These are phyloP conservation scores for Leccinum variicolor DNA, from an alignment of 768 basidiomycete genomes.

Conservation along the genomic window DNA sequence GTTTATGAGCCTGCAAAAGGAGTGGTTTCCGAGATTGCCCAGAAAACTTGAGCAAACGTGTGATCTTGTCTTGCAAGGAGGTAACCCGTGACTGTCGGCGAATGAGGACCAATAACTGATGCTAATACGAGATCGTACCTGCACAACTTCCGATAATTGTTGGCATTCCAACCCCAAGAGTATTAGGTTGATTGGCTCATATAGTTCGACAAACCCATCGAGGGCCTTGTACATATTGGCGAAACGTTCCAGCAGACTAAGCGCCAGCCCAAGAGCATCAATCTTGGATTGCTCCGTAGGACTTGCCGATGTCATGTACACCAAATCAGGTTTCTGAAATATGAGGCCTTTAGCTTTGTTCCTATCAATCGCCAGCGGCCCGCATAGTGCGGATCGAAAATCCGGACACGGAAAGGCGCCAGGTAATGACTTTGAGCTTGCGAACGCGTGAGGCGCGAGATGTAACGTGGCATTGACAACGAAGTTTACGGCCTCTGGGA, in stretches of 20 bases:
- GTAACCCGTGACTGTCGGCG: constrained; percentile 44
- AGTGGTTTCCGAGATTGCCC: constrained; percentile 74
- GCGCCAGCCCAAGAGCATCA: constrained; percentile 59
- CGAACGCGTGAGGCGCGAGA: constrained; percentile 63
- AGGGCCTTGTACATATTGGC: constrained; percentile 75
- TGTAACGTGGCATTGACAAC: constrained; percentile 65
- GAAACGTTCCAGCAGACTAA: constrained; percentile 64
- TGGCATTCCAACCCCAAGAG: constrained; percentile 50
- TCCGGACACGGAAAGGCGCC: constrained; percentile 73
- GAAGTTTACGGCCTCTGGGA: constrained; percentile 90
- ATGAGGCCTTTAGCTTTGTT: constrained; percentile 40
- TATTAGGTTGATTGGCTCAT: constrained; percentile 59
- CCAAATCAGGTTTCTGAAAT: constrained; percentile 46
- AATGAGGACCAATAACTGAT: constrained; percentile 8
- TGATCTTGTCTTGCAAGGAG: constrained; percentile 46
- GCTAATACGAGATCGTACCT: constrained; percentile 40
- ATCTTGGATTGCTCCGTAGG: constrained; percentile 62
- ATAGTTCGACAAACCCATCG: constrained; percentile 84
- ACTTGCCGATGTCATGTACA: constrained; percentile 36
- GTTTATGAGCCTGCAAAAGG: constrained; percentile 86
- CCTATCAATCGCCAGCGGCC: constrained; percentile 34
- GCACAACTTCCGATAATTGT: constrained; percentile 47
- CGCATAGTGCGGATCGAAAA: constrained; percentile 50
- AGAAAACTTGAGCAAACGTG: constrained; percentile 70
- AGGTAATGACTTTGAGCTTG: constrained; percentile 47